A percentile compares a stretch with the other conserved stretches of the same genome.
phyloP scores from a whole-genome alignment of 371 early-diverging fungal genomes.

The Polyrhizophydium stewartii region DNA sequence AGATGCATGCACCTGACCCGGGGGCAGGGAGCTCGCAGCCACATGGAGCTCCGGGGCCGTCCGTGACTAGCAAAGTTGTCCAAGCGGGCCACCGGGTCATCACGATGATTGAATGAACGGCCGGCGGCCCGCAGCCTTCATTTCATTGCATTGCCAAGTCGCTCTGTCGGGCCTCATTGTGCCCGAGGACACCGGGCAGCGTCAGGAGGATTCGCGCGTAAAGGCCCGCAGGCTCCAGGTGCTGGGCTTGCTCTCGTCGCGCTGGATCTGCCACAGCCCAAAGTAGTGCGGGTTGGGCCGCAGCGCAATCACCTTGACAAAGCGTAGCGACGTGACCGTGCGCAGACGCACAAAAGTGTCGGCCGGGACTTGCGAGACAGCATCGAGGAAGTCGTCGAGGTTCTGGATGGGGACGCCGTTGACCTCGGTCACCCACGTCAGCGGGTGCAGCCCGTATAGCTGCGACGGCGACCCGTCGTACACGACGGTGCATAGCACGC shows the following conservation, averaged over 20 bases:
- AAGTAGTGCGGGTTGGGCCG: conserved; percentile 33
- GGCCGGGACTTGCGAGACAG: conserved; percentile 56
- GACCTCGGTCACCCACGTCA: conserved; percentile 42
- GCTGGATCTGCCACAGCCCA: conserved; percentile 26
- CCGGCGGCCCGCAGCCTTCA: too few relatives aligned
- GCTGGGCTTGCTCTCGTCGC: not conserved
- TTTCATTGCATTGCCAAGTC: too few relatives aligned
- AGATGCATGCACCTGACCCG: too few relatives aligned
- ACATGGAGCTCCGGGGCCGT: too few relatives aligned
- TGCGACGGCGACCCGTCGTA: conserved; percentile 36
- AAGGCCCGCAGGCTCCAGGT: not conserved
- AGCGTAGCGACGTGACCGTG: conserved; percentile 58
- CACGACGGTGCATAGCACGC: conserved; percentile 35
- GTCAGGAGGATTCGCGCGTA: not conserved
- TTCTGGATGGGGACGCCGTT: conserved; percentile 30
- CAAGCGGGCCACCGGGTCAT: too few relatives aligned
- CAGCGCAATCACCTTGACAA: conserved; percentile 29
- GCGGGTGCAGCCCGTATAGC: conserved; percentile 29
- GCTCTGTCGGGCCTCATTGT: too few relatives aligned
- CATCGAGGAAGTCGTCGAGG: conserved; percentile 37
- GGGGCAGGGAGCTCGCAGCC: too few relatives aligned
- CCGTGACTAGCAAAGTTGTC: too few relatives aligned
- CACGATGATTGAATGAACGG: too few relatives aligned
- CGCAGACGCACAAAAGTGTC: conserved; percentile 73
- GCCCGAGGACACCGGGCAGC: too few relatives aligned